phyloP scores from a whole-genome alignment of 129 eudicot genomes.

The Flaveria robusta region DNA sequence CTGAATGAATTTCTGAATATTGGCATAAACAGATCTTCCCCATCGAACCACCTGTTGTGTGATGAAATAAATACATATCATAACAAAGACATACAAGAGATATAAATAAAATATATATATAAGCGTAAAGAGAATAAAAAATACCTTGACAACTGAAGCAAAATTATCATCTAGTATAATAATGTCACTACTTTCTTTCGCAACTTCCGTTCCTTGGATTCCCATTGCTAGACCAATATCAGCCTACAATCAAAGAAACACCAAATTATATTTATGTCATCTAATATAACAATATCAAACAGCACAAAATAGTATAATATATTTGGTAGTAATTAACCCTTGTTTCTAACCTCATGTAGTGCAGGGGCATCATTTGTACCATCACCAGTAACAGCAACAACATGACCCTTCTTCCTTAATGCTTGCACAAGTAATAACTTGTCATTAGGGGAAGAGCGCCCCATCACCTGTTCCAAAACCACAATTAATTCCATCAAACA shows the following conservation, averaged over 20 bases:
- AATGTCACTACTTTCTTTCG: constrained; percentile 91
- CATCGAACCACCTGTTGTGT: constrained; percentile 72
- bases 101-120: not conserved
- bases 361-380: constrained; percentile 99
- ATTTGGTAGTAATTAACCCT: not conserved
- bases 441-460: constrained; percentile 95
- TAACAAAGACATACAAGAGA: not conserved
- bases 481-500: not conserved
- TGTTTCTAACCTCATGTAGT: constrained; percentile 69
- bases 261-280: constrained; percentile 16
- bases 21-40: constrained; percentile 91
- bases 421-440: constrained; percentile 96
- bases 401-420: constrained; percentile 78
- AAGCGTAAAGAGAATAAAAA: not conserved
- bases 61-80: not conserved
- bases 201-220: constrained; percentile 92
- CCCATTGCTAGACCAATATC: constrained; percentile 99
- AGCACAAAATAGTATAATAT: not conserved
- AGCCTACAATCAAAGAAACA: constrained; percentile 52
- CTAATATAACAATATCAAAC: not conserved
- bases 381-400: constrained; percentile 98
- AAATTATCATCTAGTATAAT: constrained; percentile 89
- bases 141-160: constrained; percentile 88
- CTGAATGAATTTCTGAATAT: constrained; percentile 89
- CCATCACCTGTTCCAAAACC: constrained; percentile 76